phyloP scores from a whole-genome alignment of 768 basidiomycete genomes.

The Trichaptum fuscoviolaceum region DNA sequence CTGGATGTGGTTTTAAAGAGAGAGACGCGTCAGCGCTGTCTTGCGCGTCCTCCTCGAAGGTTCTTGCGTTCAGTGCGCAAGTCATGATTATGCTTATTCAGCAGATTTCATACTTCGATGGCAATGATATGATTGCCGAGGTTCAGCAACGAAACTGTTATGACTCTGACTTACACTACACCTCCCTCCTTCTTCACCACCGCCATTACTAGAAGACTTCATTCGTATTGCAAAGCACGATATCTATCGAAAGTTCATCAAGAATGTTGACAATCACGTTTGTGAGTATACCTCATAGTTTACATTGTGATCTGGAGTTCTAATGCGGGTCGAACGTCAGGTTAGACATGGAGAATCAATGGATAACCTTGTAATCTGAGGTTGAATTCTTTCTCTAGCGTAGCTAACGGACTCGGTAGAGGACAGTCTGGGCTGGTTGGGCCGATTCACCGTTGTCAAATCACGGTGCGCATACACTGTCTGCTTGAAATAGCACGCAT shows the following conservation, averaged over 20 bases:
- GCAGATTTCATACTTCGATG: too few species aligned
- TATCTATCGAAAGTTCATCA: too few species aligned
- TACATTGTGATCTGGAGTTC: background rate
- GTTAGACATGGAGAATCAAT: slow-evolving; percentile 74
- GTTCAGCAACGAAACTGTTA: too few species aligned
- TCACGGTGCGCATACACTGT: slow-evolving; percentile 46
- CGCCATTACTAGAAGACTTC: too few species aligned
- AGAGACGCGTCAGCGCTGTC: slow-evolving; percentile 4
- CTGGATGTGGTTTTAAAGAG: slow-evolving; percentile 8
- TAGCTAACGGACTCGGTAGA: slow-evolving; percentile 23
- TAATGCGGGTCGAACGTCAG: slow-evolving; percentile 26
- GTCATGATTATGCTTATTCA: background rate
- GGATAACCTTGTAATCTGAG: slow-evolving; percentile 54
- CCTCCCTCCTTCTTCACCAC: too few species aligned
- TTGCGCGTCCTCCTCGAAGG: slow-evolving; percentile 1
- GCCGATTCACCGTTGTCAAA: slow-evolving; percentile 68
- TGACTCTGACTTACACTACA: too few species aligned
- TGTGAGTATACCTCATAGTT: slow-evolving; percentile 14
- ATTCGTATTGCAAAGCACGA: too few species aligned
- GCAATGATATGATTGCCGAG: too few species aligned
- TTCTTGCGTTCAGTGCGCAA: background rate
- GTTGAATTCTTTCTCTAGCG: background rate
- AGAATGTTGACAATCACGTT: slow-evolving; percentile 23
- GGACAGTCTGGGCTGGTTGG: slow-evolving; percentile 68
- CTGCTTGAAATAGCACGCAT: slow-evolving; percentile 9